These are phyloP conservation scores for Rhizopus stolonifer DNA, from an alignment of 371 early-diverging fungal genomes.

Conservation along the genomic window DNA sequence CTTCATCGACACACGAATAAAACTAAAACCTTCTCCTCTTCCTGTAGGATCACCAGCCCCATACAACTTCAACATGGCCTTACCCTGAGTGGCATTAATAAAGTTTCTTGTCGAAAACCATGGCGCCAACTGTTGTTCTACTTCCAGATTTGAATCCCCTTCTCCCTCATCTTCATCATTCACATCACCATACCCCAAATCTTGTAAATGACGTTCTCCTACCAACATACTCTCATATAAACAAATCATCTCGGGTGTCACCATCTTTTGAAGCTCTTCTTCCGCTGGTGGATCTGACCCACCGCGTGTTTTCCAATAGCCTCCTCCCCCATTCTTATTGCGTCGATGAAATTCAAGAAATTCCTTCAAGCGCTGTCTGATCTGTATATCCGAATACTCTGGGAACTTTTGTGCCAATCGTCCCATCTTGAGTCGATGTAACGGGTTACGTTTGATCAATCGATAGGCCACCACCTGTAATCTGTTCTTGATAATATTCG, in stretches of 20 bases:
- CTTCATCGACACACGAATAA: slow-evolving; percentile 96
- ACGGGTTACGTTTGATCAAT: slow-evolving; percentile 77
- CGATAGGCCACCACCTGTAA: slow-evolving; percentile 92
- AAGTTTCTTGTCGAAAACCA: slow-evolving; percentile 99
- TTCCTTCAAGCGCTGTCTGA: slow-evolving; percentile 91
- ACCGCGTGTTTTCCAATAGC: slow-evolving; percentile 94
- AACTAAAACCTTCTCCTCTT: slow-evolving; percentile 97
- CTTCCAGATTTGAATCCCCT: slow-evolving; percentile 73
- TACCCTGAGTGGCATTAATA: slow-evolving; percentile 85
- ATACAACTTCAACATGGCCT: slow-evolving; percentile 91
- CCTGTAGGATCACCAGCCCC: slow-evolving; percentile 98
- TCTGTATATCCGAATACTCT: slow-evolving; percentile 81
- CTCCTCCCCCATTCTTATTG: slow-evolving; percentile 73
- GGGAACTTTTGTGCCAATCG: slow-evolving; percentile 79
- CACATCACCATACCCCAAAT: slow-evolving; percentile 83
- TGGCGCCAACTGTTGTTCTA: slow-evolving; percentile 93
- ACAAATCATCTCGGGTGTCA: slow-evolving; percentile 99
- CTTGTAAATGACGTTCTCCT: slow-evolving; percentile 93
- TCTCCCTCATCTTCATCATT: slow-evolving; percentile 67
- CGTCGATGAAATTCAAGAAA: slow-evolving; percentile 95
- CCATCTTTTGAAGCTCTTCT: slow-evolving; percentile 94
- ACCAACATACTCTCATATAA: slow-evolving; percentile 96
- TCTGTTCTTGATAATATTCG: slow-evolving; percentile 89
- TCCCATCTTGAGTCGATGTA: slow-evolving; percentile 71
- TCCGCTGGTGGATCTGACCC: slow-evolving; percentile 81